Percentiles rank a stretch among this genome's conserved stretches.
Evolutionary conservation across 2,329 filamentous ascomycete species (phyloP).

Genomic region (Ciborinia camelliae): DNA sequence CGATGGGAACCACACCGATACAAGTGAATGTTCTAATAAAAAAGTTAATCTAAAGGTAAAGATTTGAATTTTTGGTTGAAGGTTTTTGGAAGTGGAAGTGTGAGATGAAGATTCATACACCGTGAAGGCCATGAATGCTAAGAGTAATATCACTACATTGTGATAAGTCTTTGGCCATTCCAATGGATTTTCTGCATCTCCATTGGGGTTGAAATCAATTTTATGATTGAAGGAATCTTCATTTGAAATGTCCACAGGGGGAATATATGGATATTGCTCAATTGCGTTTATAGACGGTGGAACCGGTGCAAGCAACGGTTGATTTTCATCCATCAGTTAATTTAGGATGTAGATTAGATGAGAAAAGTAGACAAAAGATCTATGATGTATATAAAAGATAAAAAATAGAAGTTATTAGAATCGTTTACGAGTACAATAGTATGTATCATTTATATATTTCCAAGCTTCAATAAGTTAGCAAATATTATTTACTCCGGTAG

Average conservation of each 20-base stretch:
- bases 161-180: constrained; percentile 53
- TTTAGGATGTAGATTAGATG: not conserved
- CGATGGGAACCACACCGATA: constrained; percentile 53
- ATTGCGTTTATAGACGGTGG: not conserved
- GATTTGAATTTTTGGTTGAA: not conserved
- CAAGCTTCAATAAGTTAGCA: not conserved
- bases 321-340: constrained; percentile 39
- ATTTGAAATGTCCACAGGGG: constrained; percentile 3
- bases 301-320: constrained; percentile 25
- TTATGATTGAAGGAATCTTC: constrained; percentile 23
- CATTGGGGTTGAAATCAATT: constrained; percentile 46
- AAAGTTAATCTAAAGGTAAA: no score
- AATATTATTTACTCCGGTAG: not conserved
- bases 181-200: constrained; percentile 50
- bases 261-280: constrained; percentile 2
- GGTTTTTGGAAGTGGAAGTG: not conserved
- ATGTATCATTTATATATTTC: not conserved
- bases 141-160: constrained; percentile 50
- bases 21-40: constrained; percentile 54
- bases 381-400: no score
- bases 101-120: constrained; percentile 43
- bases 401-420: not conserved
- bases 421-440: no score
- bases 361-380: not conserved
- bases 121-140: constrained; percentile 54